These are phyloP conservation scores for Elongisporangium undulatum DNA, from an alignment of 352 stramenopile species.

Conservation along the genomic window DNA sequence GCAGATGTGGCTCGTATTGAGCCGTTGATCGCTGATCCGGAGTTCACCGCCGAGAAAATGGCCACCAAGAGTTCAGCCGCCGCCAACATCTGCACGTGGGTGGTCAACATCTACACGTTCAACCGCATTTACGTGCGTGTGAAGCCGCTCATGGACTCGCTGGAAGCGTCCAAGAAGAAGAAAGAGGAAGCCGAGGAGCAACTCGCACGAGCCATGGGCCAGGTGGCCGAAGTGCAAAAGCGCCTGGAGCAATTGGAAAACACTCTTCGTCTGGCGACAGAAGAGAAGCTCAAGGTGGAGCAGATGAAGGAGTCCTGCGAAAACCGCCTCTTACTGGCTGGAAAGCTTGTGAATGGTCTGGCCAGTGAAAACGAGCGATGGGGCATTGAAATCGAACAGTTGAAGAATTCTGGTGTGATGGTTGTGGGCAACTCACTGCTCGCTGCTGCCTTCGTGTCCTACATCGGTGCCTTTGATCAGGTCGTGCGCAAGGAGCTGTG, in stretches of 20 bases:
- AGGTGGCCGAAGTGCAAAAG: conserved; percentile 93
- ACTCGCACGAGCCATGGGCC: conserved; percentile 87
- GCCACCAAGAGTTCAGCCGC: conserved; percentile 94
- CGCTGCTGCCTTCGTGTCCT: conserved; percentile 96
- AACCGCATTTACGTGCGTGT: conserved; percentile 99
- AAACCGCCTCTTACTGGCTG: conserved; percentile 89
- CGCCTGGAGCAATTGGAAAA: conserved; percentile 91
- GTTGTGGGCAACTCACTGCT: conserved; percentile 96
- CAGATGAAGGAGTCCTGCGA: conserved; percentile 93
- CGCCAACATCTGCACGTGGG: conserved; percentile 97
- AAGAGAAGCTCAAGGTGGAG: conserved; percentile 97
- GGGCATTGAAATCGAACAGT: conserved; percentile 95
- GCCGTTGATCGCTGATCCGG: conserved; percentile 89
- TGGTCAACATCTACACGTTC: conserved; percentile 98
- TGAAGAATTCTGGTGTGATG: conserved; percentile 93
- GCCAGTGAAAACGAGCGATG: conserved; percentile 96
- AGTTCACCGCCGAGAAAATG: conserved; percentile 97
- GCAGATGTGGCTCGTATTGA: conserved; percentile 91
- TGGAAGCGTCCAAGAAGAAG: conserved; percentile 93
- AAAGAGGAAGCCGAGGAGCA: conserved; percentile 92
- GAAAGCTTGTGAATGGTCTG: conserved; percentile 94
- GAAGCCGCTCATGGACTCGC: conserved; percentile 97
- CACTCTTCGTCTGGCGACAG: conserved; percentile 91
- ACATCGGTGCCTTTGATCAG: conserved; percentile 97
- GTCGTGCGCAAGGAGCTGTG: conserved; percentile 83